A percentile compares a stretch with the other conserved stretches of the same genome.
Evolutionary conservation across 352 stramenopile genomes (phyloP).

Genomic region (Thraustotheca clavata): DNA sequence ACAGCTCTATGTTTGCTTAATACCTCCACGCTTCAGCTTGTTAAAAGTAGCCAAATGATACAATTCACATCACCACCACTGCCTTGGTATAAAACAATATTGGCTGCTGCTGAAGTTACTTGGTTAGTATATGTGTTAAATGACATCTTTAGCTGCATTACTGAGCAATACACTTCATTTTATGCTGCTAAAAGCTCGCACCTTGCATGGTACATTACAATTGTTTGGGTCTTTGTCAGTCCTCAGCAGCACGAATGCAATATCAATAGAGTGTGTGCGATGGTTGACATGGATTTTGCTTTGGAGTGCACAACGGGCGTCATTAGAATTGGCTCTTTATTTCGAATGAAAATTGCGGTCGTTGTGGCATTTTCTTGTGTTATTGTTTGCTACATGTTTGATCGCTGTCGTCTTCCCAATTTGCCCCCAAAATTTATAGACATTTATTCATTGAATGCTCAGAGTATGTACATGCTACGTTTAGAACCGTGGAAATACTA

Average conservation of each 20-base stretch:
- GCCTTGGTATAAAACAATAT: constrained; percentile 14
- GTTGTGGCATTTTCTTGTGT: neutral
- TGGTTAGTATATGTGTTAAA: constrained; percentile 18
- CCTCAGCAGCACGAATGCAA: neutral
- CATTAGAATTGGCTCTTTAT: neutral
- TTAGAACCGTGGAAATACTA: neutral
- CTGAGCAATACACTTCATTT: neutral
- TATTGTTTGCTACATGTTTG: neutral
- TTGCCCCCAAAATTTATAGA: too few species aligned
- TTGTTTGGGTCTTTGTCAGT: neutral
- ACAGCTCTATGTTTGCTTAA: neutral
- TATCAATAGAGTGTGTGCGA: neutral
- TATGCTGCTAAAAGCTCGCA: constrained; percentile 12
- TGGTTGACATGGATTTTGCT: neutral
- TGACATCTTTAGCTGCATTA: constrained; percentile 8
- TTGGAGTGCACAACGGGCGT: neutral
- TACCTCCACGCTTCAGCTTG: neutral
- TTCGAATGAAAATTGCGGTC: neutral
- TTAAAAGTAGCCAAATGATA: neutral
- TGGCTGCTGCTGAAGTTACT: neutral
- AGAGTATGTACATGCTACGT: neutral
- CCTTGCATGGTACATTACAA: neutral
- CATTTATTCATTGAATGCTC: neutral
- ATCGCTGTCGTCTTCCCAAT: neutral
- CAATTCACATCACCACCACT: neutral